Conservation (phyloP, 306 rosid genomes). For the Canavalia ensiformis region DNA sequence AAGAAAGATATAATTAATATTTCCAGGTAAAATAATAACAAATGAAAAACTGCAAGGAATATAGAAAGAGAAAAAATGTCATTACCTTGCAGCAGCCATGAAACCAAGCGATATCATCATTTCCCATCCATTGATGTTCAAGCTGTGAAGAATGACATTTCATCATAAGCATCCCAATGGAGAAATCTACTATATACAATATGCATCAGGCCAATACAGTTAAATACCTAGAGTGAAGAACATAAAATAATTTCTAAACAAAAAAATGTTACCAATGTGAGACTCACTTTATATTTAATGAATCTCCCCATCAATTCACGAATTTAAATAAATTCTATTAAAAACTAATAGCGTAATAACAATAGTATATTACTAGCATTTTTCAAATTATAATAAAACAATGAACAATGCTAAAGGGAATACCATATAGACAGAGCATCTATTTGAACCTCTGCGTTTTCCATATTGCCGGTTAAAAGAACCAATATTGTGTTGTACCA, state of each 20-base stretch:
- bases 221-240: no score
- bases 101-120: constrained; percentile 65
- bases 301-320: no score
- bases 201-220: no score
- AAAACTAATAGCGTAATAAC: no score
- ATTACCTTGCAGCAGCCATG: constrained; percentile 60
- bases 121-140: constrained; percentile 66
- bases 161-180: no score
- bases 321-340: no score
- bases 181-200: no score
- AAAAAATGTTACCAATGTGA: no score
- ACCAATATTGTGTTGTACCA: constrained; percentile 68
- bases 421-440: constrained; percentile 72
- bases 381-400: no score
- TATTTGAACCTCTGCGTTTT: constrained; percentile 60
- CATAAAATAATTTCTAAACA: no score
- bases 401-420: background rate
- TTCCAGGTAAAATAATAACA: background rate
- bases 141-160: constrained; percentile 44
- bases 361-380: no score
- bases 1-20: background rate
- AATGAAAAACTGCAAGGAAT: background rate
- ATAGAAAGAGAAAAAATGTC: background rate
- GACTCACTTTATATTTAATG: no score
- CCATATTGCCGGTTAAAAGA: constrained; percentile 60